A percentile compares a stretch with the other conserved stretches of the same genome.
Conservation (phyloP, 2,329 filamentous ascomycete species). For the Xylaria polymorpha region DNA sequence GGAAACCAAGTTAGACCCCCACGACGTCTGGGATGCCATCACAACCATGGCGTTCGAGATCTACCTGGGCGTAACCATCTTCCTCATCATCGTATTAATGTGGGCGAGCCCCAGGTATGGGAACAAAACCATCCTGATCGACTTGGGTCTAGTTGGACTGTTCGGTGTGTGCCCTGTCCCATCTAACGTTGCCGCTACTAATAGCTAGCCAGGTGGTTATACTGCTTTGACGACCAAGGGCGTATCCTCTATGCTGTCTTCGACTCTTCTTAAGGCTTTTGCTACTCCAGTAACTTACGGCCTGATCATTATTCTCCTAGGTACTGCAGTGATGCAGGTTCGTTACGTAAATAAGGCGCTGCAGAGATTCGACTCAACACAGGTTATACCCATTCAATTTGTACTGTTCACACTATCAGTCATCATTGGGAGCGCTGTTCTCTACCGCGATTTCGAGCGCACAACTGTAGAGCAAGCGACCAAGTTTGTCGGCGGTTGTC, state of each 20-base stretch:
- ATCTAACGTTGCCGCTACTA: constrained; percentile 19
- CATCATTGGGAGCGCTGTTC: constrained; percentile 89
- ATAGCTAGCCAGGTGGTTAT: constrained; percentile 75
- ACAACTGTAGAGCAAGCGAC: constrained; percentile 76
- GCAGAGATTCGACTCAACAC: constrained; percentile 94
- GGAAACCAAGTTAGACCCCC: constrained; percentile 89
- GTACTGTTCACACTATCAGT: constrained; percentile 96
- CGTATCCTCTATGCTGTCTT: constrained; percentile 93
- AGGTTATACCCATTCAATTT: constrained; percentile 98
- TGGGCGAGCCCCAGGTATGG: constrained; percentile 86
- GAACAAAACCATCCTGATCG: constrained; percentile 87
- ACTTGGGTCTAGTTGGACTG: constrained; percentile 90
- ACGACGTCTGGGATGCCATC: constrained; percentile 90
- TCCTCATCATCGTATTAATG: constrained; percentile 80
- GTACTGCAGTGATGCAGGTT: constrained; percentile 94
- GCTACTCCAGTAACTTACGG: constrained; percentile 92
- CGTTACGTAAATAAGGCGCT: constrained; percentile 91
- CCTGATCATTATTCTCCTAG: constrained; percentile 80
- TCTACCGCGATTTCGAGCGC: constrained; percentile 95
- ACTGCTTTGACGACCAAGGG: constrained; percentile 98
- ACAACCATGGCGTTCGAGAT: constrained; percentile 90
- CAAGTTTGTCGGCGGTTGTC: constrained; percentile 91
- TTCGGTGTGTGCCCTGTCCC: constrained; percentile 71
- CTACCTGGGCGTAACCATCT: constrained; percentile 81
- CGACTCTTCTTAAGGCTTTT: constrained; percentile 87